These are phyloP conservation scores for Thermochaetoides thermophila DNA, from an alignment of 495 filamentous ascomycete genomes.

Conservation along the genomic window DNA sequence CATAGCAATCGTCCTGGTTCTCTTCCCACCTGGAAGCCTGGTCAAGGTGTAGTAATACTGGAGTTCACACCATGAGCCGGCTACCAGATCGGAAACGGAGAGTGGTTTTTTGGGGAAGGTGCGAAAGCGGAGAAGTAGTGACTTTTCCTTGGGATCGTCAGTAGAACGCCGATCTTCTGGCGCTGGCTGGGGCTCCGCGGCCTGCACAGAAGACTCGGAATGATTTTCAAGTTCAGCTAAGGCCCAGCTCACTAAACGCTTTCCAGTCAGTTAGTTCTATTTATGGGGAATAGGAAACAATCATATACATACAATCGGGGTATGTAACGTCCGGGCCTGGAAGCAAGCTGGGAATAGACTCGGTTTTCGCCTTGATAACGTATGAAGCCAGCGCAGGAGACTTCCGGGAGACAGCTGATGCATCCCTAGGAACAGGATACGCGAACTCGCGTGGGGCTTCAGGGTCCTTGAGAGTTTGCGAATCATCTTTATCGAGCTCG, in stretches of 20 bases:
- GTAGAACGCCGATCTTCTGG: too few species aligned
- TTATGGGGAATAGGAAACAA: too few species aligned
- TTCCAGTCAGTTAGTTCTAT: too few species aligned
- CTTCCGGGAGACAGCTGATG: too few species aligned
- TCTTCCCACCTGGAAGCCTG: slow-evolving; percentile 49
- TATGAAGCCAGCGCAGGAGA: too few species aligned
- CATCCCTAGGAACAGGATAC: too few species aligned
- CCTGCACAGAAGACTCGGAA: not conserved
- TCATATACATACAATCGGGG: slow-evolving; percentile 33
- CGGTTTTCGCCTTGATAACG: slow-evolving; percentile 7
- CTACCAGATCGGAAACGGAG: slow-evolving; percentile 80
- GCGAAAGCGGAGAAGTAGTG: slow-evolving; percentile 57
- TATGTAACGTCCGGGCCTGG: slow-evolving; percentile 19
- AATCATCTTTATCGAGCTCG: slow-evolving; percentile 7
- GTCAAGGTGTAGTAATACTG: slow-evolving; percentile 82
- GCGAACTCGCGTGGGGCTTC: too few species aligned
- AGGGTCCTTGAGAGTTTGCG: too few species aligned
- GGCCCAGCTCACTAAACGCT: slow-evolving; percentile 52
- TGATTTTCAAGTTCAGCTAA: slow-evolving; percentile 9
- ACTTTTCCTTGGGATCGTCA: too few species aligned
- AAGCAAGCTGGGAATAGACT: slow-evolving; percentile 1
- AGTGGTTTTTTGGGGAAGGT: slow-evolving; percentile 60
- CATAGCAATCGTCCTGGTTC: slow-evolving; percentile 67
- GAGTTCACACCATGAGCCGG: slow-evolving; percentile 88
- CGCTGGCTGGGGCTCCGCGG: too few species aligned